Evolutionary conservation across 768 basidiomycete species (phyloP), one percentile per base, ranked within the genome.

Genomic region (Suillus weaverae): DNA sequence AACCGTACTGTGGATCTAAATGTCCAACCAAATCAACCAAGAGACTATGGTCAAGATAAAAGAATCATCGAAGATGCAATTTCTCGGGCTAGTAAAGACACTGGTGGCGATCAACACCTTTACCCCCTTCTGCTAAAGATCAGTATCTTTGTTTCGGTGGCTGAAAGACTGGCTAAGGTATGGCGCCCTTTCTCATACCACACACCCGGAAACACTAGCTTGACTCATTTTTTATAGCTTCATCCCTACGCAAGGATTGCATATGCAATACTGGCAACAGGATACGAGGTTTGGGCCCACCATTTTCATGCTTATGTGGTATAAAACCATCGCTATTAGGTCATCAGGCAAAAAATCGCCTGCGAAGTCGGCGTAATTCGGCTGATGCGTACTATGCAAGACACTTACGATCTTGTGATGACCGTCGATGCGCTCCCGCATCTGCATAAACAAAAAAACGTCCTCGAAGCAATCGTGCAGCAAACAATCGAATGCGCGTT

Each of bases 401-500:
- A 54, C 20, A 54, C 53, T 14, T 54, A 54, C 53, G 53, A 54
- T 54, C 32, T 54, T 13, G 53, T 54, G 7, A 54, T 54, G 53
- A 35, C 53, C 11, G 53, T 54, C 20, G 11, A 54, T 11, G 53
- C 53, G 11, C 53, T 54, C 53, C 53, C 53, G 18, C 14, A 54
- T 35, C 32, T 54, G 20, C 20, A 54, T n/a, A 35, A n/a, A 35
- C 53, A 6, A 54, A 54, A 35, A 54, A 20, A 35, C 11, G 55
- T 66, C 18, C 63, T 68, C 33, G 10, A 18, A 13, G 43, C 43
- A 0, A 60, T 76, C 38, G 54, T 66, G 7, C 55, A 67, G 26
- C 71, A 75, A 64, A 71, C 71, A 3, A 67, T 66, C 11, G 74
- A 75, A 53, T 75, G 74, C 39, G 71, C 66, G 2, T 73, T 73